Base-by-base conservation (phyloP, 169 alveolate species). In the Plasmodium gaboni region DNA sequence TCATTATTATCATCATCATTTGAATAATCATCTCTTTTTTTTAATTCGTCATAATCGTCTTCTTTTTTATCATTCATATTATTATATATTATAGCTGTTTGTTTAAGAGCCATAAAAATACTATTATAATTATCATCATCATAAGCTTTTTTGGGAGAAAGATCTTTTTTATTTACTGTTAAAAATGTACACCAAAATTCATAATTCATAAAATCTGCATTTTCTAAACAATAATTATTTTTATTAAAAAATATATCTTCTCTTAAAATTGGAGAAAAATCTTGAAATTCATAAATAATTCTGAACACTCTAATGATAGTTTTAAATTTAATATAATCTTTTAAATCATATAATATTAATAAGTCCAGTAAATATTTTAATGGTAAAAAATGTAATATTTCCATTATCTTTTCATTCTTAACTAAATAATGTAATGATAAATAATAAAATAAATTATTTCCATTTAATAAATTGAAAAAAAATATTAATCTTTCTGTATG, bases 251-350 rank as follows among this genome's bases (percentile, higher is more conserved):
- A 78, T 6, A 64, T 67, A 10, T 48, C 50, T 28, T 78, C 55
- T 24, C 4, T 38, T 22, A 78, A 28, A 8, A 70, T 78, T 17
- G 89, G 78, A 1, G 80, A 78, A 32, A 78, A 78, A 48, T 78
- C 89, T 65, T 78, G 73, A 78, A 78, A 78, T 24, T 78, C 89
- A 59, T 78, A 78, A 28, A 78, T 78, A 59, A 78, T 78, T 78
- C 89, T 48, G 53, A 78, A 78, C 1, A 78, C 78, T 13, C 89
- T 44, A 8, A 67, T 67, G 8, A 78, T 59, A 13, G 70, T 53
- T 78, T 78, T 78, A 69, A 78, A 78, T 42, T 78, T 78, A 15
- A 78, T 78, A 22, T 78, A 78, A 69, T 78, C 89, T 9, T 64
- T 78, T 57, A 78, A 78, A 78, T 78, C 89, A 44, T 78, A 78